Base-by-base conservation (phyloP, 2,329 filamentous ascomycete genomes). In the Fusarium pseudonygamai region DNA sequence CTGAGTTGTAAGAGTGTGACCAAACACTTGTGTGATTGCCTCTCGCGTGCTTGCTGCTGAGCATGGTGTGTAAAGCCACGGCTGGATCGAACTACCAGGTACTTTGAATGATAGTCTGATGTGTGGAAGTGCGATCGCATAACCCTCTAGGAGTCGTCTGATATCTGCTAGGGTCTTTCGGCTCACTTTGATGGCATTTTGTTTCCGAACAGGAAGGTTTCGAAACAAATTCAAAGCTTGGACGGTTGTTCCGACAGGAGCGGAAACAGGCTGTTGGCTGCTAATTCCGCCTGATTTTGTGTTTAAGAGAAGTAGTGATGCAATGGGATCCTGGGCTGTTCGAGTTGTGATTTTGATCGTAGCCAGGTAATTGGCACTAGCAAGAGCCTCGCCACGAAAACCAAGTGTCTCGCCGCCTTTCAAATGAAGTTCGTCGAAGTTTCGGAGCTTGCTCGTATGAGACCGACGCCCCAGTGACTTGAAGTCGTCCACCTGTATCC, bases 311-410 rank as follows among this genome's bases (percentile, higher is more conserved):
- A 90, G 79, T 13, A 79, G 78, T 7, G 84, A 83, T 3, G 90
- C 93, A 12, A 92, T 85, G 4, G 86, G 80, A 69, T 94, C 92
- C 6, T 85, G 85, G 37, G 87, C 83, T 6, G 89, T 89, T 69
- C 89, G 88, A 7, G 93, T 95, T 20, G 86, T 92, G 57, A 95
- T 83, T 13, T 82, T 83, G 47, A 95, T 82, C 7, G 85, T 84
- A 42, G 89, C 90, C 64, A 93, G 78, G 46, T 87, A 85, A 67
- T 89, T 91, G 66, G 87, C 86, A 79, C 89, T 91, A 43, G 92
- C 91, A 67, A 96, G 83, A 22, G 93, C 93, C 77, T 94, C 89
- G 26, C 93, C 93, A 40, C 93, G 88, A 77, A 95, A 96, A 5
- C 93, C 93, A n/a, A 95, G 85, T 37, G 87, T 91, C 47, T 83